Base-by-base conservation (phyloP, 768 basidiomycete species). In the Rhodotorula graminis region DNA sequence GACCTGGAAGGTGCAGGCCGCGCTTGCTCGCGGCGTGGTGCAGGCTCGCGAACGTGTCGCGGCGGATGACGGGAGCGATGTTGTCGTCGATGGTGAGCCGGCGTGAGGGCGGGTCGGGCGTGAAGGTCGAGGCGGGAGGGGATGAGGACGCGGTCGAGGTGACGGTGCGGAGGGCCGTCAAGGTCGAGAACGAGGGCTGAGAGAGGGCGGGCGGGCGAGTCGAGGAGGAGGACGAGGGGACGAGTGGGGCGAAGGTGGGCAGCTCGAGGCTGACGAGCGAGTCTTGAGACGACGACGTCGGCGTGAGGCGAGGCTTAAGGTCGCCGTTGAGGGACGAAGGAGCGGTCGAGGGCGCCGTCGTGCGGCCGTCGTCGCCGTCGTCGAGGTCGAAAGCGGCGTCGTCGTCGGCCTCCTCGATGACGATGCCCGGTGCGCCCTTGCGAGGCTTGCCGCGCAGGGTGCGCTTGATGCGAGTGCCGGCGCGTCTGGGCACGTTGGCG, bases 11-110 rank as follows among this genome's bases (percentile, higher is more conserved):
- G 33, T 44, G 62, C 33, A 50, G 10, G 0, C 47, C 25, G 49
- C 31, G 46, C 19, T 31, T 47, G 21, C 40, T 40, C 3, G n/a
- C 11, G 10, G 23, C 16, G 42, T 29, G 3, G 16, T 37, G 27
- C 11, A 42, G 29, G 37, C 60, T 33, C 52, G n/a, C 16, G 12
- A 14, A n/a, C 33, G 37, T 46, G 44, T 25, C 18, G 16, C 60
- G 18, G 15, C 67, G 52, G 44, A 18, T 7, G 61, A 10, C 27
- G 31, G 16, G 2, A 14, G 46, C 9, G 31, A 25, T 8, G 10
- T 27, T 5, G 1, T 50, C 70, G 55, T 71, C 70, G 70, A 71
- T 55, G 14, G 70, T 58, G 61, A 67, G 70, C 18, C 61, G 63
- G 23, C 65, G 65, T 3, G 58, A n/a, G 4, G 64, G 70, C 21